Base-by-base conservation (phyloP, 805 yeast genomes). In the Myxozyma monticola region DNA sequence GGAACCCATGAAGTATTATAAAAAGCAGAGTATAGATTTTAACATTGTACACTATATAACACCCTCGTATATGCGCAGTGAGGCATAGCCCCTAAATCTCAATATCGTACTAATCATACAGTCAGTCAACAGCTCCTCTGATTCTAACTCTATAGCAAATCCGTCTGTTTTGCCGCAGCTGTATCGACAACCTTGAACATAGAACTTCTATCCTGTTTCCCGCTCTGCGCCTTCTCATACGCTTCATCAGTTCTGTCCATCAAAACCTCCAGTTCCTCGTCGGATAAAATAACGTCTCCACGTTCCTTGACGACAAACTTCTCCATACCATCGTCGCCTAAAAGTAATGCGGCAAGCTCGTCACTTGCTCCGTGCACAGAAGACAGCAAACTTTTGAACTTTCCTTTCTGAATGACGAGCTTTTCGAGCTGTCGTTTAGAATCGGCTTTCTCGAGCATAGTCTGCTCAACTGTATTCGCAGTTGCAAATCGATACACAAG, bases 401-500 rank as follows among this genome's bases (percentile, higher is more conserved):
- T 61, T 15, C 63, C 63, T 14, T 43, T 49, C 25, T 51, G 63
- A 26, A 80, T 71, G 14, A 85, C 81, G 43, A 85, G 76, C 51
- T 84, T 81, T 60, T 88, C 96, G 51, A 90, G 73, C 50, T 79
- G 79, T 52, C 96, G 76, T 68, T 93, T 93, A 21, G 84, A 77
- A 35, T 84, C 85, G 1, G 96, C 95, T 56, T 81, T 81, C 25
- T 85, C 80, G 28, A 93, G 74, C 39, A 93, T 72, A 14, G 87
- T 75, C 62, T 89, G 93, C 68, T 91, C 99, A 25, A 90, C 78
- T 0, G 96, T 87, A 59, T 85, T 81, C 33, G 79, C 77, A 8
- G 87, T 77, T 15, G 89, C 83, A 21, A 93, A 74, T 54, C 98
- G 76, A 64, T 84, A 88, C 0, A 91, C 78, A 20, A 87, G 74